Conservation (phyloP, 2,329 filamentous ascomycete genomes). For the Knufia fluminis region DNA sequence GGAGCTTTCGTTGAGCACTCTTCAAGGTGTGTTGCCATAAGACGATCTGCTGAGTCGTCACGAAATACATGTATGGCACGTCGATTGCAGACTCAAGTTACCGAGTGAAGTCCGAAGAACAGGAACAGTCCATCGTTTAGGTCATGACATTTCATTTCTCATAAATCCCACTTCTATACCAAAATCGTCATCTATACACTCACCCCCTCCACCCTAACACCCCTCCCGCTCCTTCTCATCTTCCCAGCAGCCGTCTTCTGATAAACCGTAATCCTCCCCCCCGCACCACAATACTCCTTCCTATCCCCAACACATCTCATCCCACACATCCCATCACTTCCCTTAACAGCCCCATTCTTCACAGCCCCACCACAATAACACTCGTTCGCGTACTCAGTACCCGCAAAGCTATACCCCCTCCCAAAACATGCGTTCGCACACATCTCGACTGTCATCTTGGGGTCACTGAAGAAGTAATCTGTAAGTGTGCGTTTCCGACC, state of each 20-base stretch:
- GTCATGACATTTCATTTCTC: too few relatives aligned
- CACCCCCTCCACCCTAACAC: too few relatives aligned
- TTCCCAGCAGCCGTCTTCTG: not conserved
- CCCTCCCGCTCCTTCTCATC: too few relatives aligned
- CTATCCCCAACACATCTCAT: slow-evolving; percentile 16
- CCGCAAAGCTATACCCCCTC: slow-evolving; percentile 28
- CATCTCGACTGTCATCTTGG: slow-evolving; percentile 25
- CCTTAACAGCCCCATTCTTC: slow-evolving; percentile 8
- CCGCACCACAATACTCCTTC: slow-evolving; percentile 15
- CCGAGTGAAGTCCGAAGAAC: too few relatives aligned
- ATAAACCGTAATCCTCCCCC: not conserved
- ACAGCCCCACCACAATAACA: slow-evolving; percentile 19
- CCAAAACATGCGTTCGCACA: slow-evolving; percentile 16
- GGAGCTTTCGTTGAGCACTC: too few relatives aligned
- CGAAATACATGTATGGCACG: too few relatives aligned
- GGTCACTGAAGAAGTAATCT: not conserved
- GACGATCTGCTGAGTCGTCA: too few relatives aligned
- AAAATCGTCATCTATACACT: too few relatives aligned
- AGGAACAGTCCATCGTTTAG: too few relatives aligned
- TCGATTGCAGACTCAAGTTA: too few relatives aligned
- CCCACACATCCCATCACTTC: slow-evolving; percentile 8
- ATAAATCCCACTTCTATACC: too few relatives aligned
- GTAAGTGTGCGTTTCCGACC: slow-evolving; percentile 9
- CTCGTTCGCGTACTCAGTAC: slow-evolving; percentile 32
- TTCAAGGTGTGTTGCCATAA: too few relatives aligned